phyloP scores from a whole-genome alignment of 352 stramenopile genomes.

The Phytophthora foliorum region DNA sequence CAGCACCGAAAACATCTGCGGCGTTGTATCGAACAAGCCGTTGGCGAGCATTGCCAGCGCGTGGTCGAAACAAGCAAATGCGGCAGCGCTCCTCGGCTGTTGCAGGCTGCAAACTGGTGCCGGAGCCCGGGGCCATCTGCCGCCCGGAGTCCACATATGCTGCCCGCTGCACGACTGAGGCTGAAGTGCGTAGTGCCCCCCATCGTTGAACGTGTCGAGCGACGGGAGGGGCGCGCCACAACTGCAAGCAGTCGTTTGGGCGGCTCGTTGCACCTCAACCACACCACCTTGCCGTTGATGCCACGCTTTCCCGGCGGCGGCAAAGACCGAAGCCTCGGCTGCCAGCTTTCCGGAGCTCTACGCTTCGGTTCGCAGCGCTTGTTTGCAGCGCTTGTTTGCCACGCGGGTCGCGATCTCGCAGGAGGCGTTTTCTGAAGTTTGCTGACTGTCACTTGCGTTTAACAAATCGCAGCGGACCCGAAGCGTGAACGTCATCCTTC shows the following conservation, averaged over 20 bases:
- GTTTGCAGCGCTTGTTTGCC: neutral
- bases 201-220: slow-evolving; percentile 40
- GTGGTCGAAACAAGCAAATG: neutral
- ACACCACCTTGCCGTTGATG: slow-evolving; percentile 19
- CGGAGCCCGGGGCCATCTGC: neutral
- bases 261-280: slow-evolving; percentile 17
- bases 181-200: slow-evolving; percentile 29
- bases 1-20: slow-evolving; percentile 29
- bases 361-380: neutral
- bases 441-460: slow-evolving; percentile 30
- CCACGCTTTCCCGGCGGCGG: slow-evolving; percentile 5
- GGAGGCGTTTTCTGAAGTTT: slow-evolving; percentile 35
- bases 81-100: neutral
- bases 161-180: neutral
- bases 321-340: too few species aligned
- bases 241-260: slow-evolving; percentile 32
- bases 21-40: neutral
- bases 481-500: slow-evolving; percentile 16
- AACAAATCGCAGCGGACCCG: slow-evolving; percentile 28
- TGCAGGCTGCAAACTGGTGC: slow-evolving; percentile 1
- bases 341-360: too few species aligned
- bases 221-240: slow-evolving; percentile 21
- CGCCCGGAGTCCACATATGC: slow-evolving; percentile 4
- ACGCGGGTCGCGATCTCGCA: neutral
- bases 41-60: neutral